These are phyloP conservation scores for Stenocarpella maydis DNA, from an alignment of 2,329 filamentous ascomycete species.

Conservation along the genomic window DNA sequence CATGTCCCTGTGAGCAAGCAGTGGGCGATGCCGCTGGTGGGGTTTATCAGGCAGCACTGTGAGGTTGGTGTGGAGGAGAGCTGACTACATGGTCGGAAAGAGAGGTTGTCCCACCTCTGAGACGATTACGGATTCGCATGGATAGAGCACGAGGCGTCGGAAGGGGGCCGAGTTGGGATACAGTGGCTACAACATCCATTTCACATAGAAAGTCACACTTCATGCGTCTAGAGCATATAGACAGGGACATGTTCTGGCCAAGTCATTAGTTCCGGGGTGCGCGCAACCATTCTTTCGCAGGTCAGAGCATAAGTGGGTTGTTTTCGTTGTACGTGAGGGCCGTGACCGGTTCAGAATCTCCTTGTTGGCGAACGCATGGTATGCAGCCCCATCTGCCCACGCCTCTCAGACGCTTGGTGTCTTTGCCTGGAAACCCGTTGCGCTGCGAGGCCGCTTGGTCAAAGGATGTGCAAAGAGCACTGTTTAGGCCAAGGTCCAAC, in stretches of 20 bases:
- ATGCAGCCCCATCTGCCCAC: not conserved
- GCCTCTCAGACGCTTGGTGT: too few relatives aligned
- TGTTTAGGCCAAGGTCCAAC: not conserved
- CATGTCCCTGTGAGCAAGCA: constrained; percentile 86
- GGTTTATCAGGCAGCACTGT: constrained; percentile 43
- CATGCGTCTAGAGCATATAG: not conserved
- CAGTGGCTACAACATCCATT: not conserved
- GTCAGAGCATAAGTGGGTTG: not conserved
- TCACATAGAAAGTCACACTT: not conserved
- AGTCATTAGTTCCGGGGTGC: too few relatives aligned
- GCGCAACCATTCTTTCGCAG: not conserved
- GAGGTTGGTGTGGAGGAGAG: constrained; percentile 31
- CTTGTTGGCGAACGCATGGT: not conserved
- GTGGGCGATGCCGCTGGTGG: constrained; percentile 75
- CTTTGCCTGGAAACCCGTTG: too few relatives aligned
- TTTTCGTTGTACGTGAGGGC: too few relatives aligned
- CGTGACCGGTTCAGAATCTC: too few relatives aligned
- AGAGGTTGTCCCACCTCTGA: not conserved
- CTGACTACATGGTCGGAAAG: not conserved
- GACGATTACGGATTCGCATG: not conserved
- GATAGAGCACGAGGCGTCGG: not conserved
- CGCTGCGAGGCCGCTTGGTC: not conserved
- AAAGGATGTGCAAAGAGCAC: not conserved
- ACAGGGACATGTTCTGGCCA: too few relatives aligned
- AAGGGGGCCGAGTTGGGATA: not conserved